Evolutionary conservation across 2,329 filamentous ascomycete genomes (phyloP).

Genomic region (Lasiodiplodia gonubiensis): DNA sequence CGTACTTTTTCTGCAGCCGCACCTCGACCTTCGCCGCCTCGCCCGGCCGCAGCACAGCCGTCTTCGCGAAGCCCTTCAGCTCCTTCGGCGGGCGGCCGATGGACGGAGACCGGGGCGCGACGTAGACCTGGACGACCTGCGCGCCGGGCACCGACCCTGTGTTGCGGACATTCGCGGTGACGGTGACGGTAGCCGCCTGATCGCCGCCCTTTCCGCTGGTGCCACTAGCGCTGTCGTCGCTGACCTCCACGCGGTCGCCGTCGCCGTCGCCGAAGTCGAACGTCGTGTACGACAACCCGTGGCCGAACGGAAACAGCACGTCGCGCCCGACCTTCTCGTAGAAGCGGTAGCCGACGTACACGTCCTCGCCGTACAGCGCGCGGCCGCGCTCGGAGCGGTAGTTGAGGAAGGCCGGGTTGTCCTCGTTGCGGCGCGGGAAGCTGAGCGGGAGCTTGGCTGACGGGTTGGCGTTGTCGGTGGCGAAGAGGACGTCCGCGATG

Average conservation of each 20-base stretch:
- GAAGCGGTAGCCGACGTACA: slow-evolving; percentile 41
- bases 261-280: slow-evolving; percentile 48
- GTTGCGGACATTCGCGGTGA: slow-evolving; percentile 61
- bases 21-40: slow-evolving; percentile 65
- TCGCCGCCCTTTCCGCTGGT: slow-evolving; percentile 31
- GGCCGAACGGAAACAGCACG: slow-evolving; percentile 67
- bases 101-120: slow-evolving; percentile 61
- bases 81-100: slow-evolving; percentile 70
- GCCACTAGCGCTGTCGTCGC: neutral
- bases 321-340: slow-evolving; percentile 64
- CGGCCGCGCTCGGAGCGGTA: slow-evolving; percentile 65
- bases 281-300: slow-evolving; percentile 66
- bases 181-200: neutral
- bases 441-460: slow-evolving; percentile 67
- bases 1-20: slow-evolving; percentile 66
- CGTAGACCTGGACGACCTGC: slow-evolving; percentile 71
- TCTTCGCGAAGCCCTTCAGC: slow-evolving; percentile 69
- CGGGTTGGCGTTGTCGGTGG: slow-evolving; percentile 66
- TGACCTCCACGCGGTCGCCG: neutral
- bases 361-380: slow-evolving; percentile 38
- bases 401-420: slow-evolving; percentile 69
- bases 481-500: slow-evolving; percentile 67
- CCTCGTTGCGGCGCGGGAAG: slow-evolving; percentile 68
- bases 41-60: slow-evolving; percentile 62
- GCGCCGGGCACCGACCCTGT: slow-evolving; percentile 57